Base-by-base conservation (phyloP, 495 filamentous ascomycete genomes). In the Achaetomiella virescens region DNA sequence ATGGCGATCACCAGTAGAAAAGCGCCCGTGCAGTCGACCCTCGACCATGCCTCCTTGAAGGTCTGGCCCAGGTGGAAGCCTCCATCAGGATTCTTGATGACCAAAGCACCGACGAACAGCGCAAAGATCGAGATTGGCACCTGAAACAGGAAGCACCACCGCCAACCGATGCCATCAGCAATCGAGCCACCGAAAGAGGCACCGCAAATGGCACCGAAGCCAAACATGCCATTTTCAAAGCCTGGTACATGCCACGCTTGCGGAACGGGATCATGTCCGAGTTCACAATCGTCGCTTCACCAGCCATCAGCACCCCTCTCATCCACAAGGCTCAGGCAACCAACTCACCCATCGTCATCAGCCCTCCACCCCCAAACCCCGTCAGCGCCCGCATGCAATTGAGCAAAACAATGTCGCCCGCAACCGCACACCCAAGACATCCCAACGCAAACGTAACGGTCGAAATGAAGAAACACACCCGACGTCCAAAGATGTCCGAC, bases 211-310 rank as follows among this genome's bases (percentile, higher is more conserved):
- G 74, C 69, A 0, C 77, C 77, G 46, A 85, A 84, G 0, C 82
- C 83, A 61, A 81, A 77, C 18, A 84, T 72, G 12, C 72, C 81
- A 44, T 86, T 86, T 58, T 84, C 21, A 80, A 61, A 0, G 81
- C 82, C 52, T 86, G 82, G 56, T 84, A 85, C 79, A 85, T 85
- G 1, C 82, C 82, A 11, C 82, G 71, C 24, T 74, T 75, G n/a
- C 76, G 70, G 60, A 84, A 82, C 0, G 82, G 82, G 36, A 86
- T 84, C 61, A 86, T 77, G 61, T 85, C 82, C 2, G 81, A 84
- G 58, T 85, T 85, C 50, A 86, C 76, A 47, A 85, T 84, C 0
- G 83, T 85, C 1, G 82, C 81, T 80, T 49, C 54, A 6, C 56
- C 51, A 66, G 53, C 47, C 42, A 20, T 31, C 27, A 31, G 4